phyloP scores from a whole-genome alignment of 805 yeast species.

The Saccharomycopsis sp. region DNA sequence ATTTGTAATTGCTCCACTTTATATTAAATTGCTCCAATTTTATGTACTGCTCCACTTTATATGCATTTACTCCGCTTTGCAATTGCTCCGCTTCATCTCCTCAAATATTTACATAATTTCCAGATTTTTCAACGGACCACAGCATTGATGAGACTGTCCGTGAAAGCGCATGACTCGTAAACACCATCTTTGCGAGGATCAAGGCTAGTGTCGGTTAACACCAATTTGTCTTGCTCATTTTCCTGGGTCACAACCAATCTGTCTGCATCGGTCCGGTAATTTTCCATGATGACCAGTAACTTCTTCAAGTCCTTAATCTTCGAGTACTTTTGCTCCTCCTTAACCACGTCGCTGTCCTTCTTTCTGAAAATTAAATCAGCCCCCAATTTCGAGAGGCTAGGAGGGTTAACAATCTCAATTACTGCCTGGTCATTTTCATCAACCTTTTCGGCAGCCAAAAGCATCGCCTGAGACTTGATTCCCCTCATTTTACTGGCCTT shows the following conservation, averaged over 20 bases:
- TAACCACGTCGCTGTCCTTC: not conserved
- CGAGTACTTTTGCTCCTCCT: constrained; percentile 11
- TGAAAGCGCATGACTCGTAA: constrained; percentile 3
- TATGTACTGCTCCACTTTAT: too few relatives aligned
- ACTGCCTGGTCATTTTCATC: constrained; percentile 20
- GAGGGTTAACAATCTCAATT: constrained; percentile 45
- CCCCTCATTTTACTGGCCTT: constrained; percentile 62
- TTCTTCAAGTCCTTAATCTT: constrained; percentile 30
- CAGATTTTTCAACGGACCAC: constrained; percentile 10
- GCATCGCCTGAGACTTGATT: constrained; percentile 55
- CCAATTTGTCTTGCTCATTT: too few relatives aligned
- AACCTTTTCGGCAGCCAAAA: constrained; percentile 46
- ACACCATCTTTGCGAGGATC: constrained; percentile 3
- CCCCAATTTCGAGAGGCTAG: constrained; percentile 34
- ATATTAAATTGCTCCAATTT: too few relatives aligned
- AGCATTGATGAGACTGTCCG: constrained; percentile 1
- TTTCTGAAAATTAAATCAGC: constrained; percentile 34
- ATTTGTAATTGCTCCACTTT: too few relatives aligned
- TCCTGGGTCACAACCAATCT: constrained; percentile 30
- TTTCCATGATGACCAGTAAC: constrained; percentile 31
- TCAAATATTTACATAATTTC: too few relatives aligned
- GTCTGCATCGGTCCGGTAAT: constrained; percentile 28
- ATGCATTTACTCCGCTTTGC: too few relatives aligned
- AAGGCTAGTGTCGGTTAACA: not conserved
- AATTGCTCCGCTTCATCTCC: too few relatives aligned